phyloP scores from a whole-genome alignment of 306 rosid species.

The Ziziphus jujuba region DNA sequence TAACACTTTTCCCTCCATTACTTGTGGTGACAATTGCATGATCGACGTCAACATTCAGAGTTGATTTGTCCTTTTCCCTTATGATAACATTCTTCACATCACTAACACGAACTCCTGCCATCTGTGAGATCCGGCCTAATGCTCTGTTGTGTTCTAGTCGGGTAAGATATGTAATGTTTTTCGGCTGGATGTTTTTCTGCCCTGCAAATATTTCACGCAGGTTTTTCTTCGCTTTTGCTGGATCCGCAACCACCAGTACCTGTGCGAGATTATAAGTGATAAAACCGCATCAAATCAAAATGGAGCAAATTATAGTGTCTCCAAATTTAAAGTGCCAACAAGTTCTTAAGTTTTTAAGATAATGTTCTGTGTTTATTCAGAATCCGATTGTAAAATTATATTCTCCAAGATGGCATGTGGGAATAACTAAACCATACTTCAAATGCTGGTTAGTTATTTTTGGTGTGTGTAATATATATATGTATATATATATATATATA shows the following conservation, averaged over 20 bases:
- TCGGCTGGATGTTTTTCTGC: no score
- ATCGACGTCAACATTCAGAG: constrained; percentile 86
- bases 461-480: no score
- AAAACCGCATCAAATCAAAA: constrained; percentile 13
- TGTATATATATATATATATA: no score
- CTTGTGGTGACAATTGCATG: constrained; percentile 58
- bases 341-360: no score
- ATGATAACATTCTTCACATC: constrained; percentile 83
- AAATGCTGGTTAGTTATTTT: no score
- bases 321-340: background rate
- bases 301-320: background rate
- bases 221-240: constrained; percentile 94
- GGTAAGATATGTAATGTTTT: constrained; percentile 82
- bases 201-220: constrained; percentile 76
- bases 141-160: constrained; percentile 95
- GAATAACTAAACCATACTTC: no score
- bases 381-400: no score
- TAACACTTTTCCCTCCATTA: constrained; percentile 43
- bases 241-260: constrained; percentile 96
- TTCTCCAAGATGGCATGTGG: no score
- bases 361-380: no score
- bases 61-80: constrained; percentile 94
- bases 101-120: constrained; percentile 56
- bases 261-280: constrained; percentile 21
- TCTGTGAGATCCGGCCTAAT: constrained; percentile 79